Evolutionary conservation across 345 rosid species (phyloP), one percentile per base, ranked within the genome.

Genomic region (Dipteronia dyeriana): DNA sequence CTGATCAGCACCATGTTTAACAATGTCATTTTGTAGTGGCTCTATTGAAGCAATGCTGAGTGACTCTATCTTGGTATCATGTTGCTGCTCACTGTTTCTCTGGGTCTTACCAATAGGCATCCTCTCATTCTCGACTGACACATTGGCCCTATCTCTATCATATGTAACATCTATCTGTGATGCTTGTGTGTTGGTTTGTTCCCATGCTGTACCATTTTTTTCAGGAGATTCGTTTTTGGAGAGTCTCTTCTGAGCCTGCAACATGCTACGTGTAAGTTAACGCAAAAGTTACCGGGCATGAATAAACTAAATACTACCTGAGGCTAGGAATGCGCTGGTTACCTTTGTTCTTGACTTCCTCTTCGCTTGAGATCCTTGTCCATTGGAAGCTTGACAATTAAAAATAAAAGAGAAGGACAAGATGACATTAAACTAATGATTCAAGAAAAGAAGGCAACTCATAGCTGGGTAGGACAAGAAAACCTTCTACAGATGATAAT

Each of bases 311-410:
- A 81, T 79, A 41, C 34, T 61, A 56, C 31, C 31, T 11, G 54
- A 54, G 56, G 74, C n/a, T 25, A 76, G 19, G 65, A 57, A 66
- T n/a, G 78, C 29, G 75, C 20, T 2, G 59, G 62, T 29, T 89
- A 96, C 99, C 98, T 94, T 94, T 71, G 34, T 75, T 87, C 79
- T 91, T 70, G 90, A 63, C 84, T 59, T 89, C 79, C 83, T 88
- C 88, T 85, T 92, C 64, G 84, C 80, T 87, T 91, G 88, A 81
- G 95, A 86, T 82, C 87, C 98, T 88, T 89, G 91, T 67, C 84
- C 91, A 79, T 74, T 85, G 77, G 97, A 84, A 86, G 87, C 98
- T 91, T 74, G 63, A 76, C 64, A 76, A 62, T 80, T 23, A 65
- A 73, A 74, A 62, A 75, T 41, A 5, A 60, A 75, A 54, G 68